These are phyloP conservation scores for Lachancea sp. DNA, from an alignment of 805 yeast species.

Conservation along the genomic window DNA sequence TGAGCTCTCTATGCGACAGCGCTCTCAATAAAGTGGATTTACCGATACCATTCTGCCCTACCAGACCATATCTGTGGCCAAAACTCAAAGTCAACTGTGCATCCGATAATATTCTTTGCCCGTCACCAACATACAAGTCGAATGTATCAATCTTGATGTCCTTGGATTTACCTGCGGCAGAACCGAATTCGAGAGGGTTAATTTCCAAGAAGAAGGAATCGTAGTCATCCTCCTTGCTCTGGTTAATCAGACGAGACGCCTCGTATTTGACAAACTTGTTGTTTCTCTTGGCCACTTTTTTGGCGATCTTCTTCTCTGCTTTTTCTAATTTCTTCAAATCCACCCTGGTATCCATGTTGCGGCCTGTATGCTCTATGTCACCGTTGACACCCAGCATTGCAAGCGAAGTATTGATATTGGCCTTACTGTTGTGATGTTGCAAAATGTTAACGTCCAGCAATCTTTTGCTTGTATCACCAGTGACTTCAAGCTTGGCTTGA, in stretches of 20 bases:
- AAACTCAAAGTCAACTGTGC: constrained; percentile 79
- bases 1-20: constrained; percentile 84
- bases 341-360: constrained; percentile 88
- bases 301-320: constrained; percentile 95
- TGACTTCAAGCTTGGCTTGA: constrained; percentile 65
- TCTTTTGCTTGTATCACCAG: constrained; percentile 85
- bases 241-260: constrained; percentile 82
- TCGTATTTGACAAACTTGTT: constrained; percentile 82
- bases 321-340: constrained; percentile 95
- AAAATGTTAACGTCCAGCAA: constrained; percentile 72
- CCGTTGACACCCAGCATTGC: constrained; percentile 70
- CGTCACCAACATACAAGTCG: constrained; percentile 93
- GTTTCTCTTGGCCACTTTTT: constrained; percentile 84
- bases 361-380: constrained; percentile 87
- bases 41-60: constrained; percentile 99
- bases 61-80: constrained; percentile 94
- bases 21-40: constrained; percentile 91
- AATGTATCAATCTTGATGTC: constrained; percentile 90
- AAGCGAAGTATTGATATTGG: constrained; percentile 69
- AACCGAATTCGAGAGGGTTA: constrained; percentile 87
- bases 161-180: constrained; percentile 92
- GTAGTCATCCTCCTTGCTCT: constrained; percentile 63
- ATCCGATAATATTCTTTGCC: constrained; percentile 84
- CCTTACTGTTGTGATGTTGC: constrained; percentile 52
- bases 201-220: constrained; percentile 93